phyloP scores from a whole-genome alignment of 148 eudicot genomes.

The Chenopodium suecicum region DNA sequence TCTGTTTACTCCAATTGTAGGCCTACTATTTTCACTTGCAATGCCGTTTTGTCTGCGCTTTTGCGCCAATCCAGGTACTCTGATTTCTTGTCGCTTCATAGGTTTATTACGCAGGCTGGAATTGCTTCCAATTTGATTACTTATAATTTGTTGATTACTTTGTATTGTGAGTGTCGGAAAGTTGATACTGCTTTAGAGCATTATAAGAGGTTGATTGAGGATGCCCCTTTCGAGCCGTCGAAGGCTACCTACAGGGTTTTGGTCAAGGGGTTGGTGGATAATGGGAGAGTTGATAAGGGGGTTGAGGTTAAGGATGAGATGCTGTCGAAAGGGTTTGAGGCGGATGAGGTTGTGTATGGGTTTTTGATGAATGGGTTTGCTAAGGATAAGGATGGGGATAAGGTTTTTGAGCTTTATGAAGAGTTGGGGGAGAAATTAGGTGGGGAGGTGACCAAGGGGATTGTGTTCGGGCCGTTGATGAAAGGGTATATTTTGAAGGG shows the following conservation, averaged over 20 bases:
- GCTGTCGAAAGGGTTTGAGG: constrained; percentile 53
- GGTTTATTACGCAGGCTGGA: constrained; percentile 91
- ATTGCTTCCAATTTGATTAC: constrained; percentile 70
- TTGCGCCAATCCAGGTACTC: constrained; percentile 64
- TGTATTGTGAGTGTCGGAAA: constrained; percentile 74
- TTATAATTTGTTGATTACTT: constrained; percentile 59
- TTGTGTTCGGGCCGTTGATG: constrained; percentile 73
- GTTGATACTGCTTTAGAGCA: constrained; percentile 75
- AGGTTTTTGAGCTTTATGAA: constrained; percentile 58
- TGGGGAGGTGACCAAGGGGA: constrained; percentile 58
- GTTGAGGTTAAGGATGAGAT: constrained; percentile 84
- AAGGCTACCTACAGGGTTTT: constrained; percentile 63
- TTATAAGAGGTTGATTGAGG: constrained; percentile 70
- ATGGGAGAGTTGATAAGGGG: constrained; percentile 63
- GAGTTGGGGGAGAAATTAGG: constrained; percentile 77
- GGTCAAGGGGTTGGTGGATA: constrained; percentile 74
- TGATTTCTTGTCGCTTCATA: constrained; percentile 73
- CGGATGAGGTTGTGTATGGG: constrained; percentile 62
- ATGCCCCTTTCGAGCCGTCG: constrained; percentile 80
- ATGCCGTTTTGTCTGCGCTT: constrained; percentile 71
- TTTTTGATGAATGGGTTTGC: constrained; percentile 74
- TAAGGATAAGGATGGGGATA: constrained; percentile 53
- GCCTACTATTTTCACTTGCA: constrained; percentile 87
- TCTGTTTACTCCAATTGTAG: constrained; percentile 88
- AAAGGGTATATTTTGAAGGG: constrained; percentile 79